Evolutionary conservation across 768 basidiomycete species (phyloP).

Genomic region (Agaricus sinodeliciosus): DNA sequence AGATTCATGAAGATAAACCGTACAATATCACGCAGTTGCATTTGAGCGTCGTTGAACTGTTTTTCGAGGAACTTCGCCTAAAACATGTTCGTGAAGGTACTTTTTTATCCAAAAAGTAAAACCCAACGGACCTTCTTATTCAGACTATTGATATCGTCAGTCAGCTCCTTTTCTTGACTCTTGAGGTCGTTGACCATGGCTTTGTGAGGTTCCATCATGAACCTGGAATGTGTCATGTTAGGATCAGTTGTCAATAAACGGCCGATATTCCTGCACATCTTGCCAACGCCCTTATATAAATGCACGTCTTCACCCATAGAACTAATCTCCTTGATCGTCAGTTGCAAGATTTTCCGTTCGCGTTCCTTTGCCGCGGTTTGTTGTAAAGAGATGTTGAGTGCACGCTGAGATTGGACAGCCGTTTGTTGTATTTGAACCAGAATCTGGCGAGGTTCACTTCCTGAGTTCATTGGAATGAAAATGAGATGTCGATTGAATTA

Average conservation of each 20-base stretch:
- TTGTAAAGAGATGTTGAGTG: conserved; percentile 65
- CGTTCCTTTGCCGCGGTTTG: conserved; percentile 80
- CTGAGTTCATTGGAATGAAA: not conserved
- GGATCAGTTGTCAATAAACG: conserved; percentile 1
- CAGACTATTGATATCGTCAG: conserved; percentile 76
- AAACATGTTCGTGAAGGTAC: not conserved
- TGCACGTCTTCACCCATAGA: conserved; percentile 67
- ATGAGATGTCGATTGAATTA: conserved; percentile 16
- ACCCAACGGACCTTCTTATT: conserved; percentile 68
- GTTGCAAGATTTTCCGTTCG: conserved; percentile 82
- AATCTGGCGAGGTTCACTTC: conserved; percentile 47
- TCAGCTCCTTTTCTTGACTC: conserved; percentile 71
- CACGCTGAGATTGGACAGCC: conserved; percentile 77
- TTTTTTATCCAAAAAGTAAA: not conserved
- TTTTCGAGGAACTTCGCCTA: conserved; percentile 91
- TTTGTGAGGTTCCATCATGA: conserved; percentile 78
- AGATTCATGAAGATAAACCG: conserved; percentile 18
- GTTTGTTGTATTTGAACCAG: conserved; percentile 90
- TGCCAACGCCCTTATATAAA: conserved; percentile 92
- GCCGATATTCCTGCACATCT: conserved; percentile 61
- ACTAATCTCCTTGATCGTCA: conserved; percentile 81
- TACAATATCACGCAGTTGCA: conserved; percentile 81
- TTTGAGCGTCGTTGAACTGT: conserved; percentile 86
- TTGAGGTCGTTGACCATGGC: conserved; percentile 76
- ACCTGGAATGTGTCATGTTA: conserved; percentile 44